Evolutionary conservation across 2,329 filamentous ascomycete genomes (phyloP).

Genomic region (Sporothrix brasiliensis): DNA sequence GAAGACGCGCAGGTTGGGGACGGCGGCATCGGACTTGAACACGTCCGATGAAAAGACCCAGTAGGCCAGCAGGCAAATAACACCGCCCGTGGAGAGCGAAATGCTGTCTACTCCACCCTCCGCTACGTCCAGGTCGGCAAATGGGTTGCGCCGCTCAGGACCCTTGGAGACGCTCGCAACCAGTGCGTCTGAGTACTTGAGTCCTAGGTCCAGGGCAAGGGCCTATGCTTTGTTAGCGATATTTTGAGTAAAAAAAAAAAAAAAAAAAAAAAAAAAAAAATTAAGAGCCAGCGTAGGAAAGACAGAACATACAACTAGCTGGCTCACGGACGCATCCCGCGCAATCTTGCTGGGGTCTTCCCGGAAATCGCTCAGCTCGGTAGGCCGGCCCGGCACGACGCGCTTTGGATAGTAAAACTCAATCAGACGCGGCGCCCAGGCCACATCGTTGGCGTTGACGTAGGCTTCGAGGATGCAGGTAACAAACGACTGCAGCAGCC

Average conservation of each 20-base stretch:
- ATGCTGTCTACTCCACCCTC: constrained; percentile 51
- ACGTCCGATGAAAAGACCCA: constrained; percentile 65
- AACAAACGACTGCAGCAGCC: constrained; percentile 74
- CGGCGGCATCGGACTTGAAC: constrained; percentile 59
- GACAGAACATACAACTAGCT: constrained; percentile 60
- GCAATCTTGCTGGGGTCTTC: constrained; percentile 63
- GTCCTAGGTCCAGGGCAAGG: constrained; percentile 63
- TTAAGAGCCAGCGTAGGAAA: background rate
- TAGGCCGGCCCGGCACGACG: constrained; percentile 63
- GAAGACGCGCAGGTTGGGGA: constrained; percentile 60
- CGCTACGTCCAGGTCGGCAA: constrained; percentile 43
- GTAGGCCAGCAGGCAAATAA: constrained; percentile 62
- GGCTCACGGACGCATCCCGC: constrained; percentile 68
- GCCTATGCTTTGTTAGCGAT: constrained; percentile 48
- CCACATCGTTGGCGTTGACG: constrained; percentile 61
- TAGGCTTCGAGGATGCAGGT: constrained; percentile 77
- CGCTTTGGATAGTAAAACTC: constrained; percentile 69
- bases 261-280: background rate
- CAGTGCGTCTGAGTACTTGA: constrained; percentile 52
- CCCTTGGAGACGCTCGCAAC: constrained; percentile 52
- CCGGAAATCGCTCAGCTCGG: constrained; percentile 63
- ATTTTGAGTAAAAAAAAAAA: background rate
- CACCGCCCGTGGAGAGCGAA: constrained; percentile 61
- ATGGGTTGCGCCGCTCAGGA: constrained; percentile 50
- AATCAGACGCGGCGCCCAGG: constrained; percentile 66